Evolutionary conservation across 768 basidiomycete species (phyloP), one percentile per base, ranked within the genome.

Genomic region (Saitozyma sp.): DNA sequence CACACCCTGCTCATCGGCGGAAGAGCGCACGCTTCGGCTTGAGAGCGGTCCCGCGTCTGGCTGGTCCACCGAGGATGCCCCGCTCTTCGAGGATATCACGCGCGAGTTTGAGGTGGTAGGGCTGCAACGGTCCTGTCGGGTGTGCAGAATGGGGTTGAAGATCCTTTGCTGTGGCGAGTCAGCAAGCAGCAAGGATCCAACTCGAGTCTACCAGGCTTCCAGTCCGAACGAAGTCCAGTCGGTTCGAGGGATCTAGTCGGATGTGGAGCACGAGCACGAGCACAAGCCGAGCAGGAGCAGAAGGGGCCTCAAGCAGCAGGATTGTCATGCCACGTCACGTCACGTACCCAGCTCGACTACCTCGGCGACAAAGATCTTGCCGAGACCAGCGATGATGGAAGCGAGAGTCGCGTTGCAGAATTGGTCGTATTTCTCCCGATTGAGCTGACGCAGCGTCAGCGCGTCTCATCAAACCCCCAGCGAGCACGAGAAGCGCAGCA

Each of bases 281-380:
- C n/a, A n/a, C n/a, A n/a, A n/a, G n/a, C n/a, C n/a, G n/a, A n/a
- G n/a, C n/a, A n/a, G n/a, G n/a, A n/a, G n/a, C n/a, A n/a, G n/a
- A n/a, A n/a, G n/a, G n/a, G n/a, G n/a, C n/a, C n/a, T n/a, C n/a
- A n/a, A n/a, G n/a, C n/a, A n/a, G n/a, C n/a, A n/a, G n/a, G n/a
- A n/a, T n/a, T n/a, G n/a, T n/a, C n/a, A n/a, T n/a, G n/a, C 43
- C 9, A 46, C n/a, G 45, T 46, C 11, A 16, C 16, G 9, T 9
- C n/a, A 72, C 71, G 17, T 49, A 75, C 74, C 74, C 40, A 73
- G 43, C 46, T 75, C 74, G n/a, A 75, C 62, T 16, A 75, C 58
- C 40, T 75, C 74, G 14, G 74, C 67, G 5, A 73, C 54, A 62
- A 73, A 73, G n/a, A 75, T 64, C 64, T 75, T 75, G 55, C 61